These are phyloP conservation scores for Plantago ovata DNA, from an alignment of 257 asterid genomes.

Conservation along the genomic window DNA sequence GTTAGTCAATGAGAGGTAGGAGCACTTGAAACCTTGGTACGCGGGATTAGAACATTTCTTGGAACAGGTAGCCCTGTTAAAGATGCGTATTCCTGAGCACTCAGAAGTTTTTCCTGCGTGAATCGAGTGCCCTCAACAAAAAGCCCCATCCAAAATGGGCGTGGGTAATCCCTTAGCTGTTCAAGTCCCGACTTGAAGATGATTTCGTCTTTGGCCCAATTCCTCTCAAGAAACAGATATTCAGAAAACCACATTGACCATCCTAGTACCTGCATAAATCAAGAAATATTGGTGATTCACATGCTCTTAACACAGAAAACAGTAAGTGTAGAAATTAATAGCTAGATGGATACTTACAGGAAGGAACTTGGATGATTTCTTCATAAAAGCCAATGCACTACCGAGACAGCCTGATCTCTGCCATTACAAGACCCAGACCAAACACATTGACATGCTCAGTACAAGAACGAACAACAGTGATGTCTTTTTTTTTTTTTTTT, in stretches of 20 bases:
- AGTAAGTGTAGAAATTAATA: too few relatives aligned
- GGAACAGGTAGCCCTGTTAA: constrained; percentile 78
- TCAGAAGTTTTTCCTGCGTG: constrained; percentile 88
- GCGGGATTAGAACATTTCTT: constrained; percentile 87
- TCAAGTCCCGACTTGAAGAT: constrained; percentile 53
- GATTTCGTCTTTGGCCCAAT: constrained; percentile 57
- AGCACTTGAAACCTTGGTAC: constrained; percentile 71
- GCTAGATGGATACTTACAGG: constrained; percentile 60
- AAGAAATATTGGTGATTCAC: constrained; percentile 17
- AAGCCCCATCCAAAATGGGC: constrained; percentile 90
- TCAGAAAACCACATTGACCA: constrained; percentile 73
- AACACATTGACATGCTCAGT: too few relatives aligned
- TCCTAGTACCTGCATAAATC: constrained; percentile 49
- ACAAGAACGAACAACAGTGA: too few relatives aligned
- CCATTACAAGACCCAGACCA: constrained; percentile 22
- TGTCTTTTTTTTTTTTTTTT: too few relatives aligned
- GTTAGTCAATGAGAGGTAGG: too few relatives aligned
- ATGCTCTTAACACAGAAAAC: too few relatives aligned
- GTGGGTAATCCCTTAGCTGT: constrained; percentile 73
- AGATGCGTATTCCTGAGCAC: constrained; percentile 94
- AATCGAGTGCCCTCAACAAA: constrained; percentile 97
- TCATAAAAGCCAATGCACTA: constrained; percentile 92
- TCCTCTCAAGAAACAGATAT: constrained; percentile 62
- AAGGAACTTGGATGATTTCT: constrained; percentile 87
- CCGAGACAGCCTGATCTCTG: constrained; percentile 98